phyloP scores from a whole-genome alignment of 2,329 filamentous ascomycete genomes.

The Pyrenochaeta sp. region DNA sequence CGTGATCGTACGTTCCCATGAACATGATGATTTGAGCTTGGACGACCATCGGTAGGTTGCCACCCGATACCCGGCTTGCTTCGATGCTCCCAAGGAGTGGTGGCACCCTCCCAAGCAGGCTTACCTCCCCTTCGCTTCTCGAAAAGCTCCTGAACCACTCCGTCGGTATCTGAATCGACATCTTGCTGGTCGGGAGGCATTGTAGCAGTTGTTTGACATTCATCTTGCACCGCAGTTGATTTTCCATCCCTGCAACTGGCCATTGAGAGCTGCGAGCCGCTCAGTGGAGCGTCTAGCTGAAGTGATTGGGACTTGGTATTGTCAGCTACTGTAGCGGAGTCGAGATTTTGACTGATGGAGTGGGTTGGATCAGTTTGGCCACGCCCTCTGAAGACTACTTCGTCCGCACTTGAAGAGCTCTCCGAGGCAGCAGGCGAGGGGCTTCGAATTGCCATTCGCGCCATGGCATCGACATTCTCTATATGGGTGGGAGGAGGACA shows the following conservation, averaged over 20 bases:
- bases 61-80: slow-evolving; percentile 48
- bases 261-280: slow-evolving; percentile 3
- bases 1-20: slow-evolving; percentile 25
- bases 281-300: background rate
- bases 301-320: no score
- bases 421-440: slow-evolving; percentile 43
- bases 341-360: background rate
- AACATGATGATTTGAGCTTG: slow-evolving; percentile 30
- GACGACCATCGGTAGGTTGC: slow-evolving; percentile 32
- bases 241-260: no score
- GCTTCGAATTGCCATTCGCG: slow-evolving; percentile 44
- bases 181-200: slow-evolving; percentile 6
- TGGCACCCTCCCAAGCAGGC: slow-evolving; percentile 39
- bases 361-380: no score
- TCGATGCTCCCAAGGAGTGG: slow-evolving; percentile 40
- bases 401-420: slow-evolving; percentile 60
- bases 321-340: background rate
- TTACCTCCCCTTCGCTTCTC: slow-evolving; percentile 33
- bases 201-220: no score
- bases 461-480: slow-evolving; percentile 37
- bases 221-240: no score
- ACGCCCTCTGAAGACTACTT: slow-evolving; percentile 59
- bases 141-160: slow-evolving; percentile 30
- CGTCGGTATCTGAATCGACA: slow-evolving; percentile 30
- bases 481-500: slow-evolving; percentile 17